Evolutionary conservation across 1,284 basidiomycete species (phyloP), one percentile per base, ranked within the genome.

Genomic region (Microbotryomycetes sp.): DNA sequence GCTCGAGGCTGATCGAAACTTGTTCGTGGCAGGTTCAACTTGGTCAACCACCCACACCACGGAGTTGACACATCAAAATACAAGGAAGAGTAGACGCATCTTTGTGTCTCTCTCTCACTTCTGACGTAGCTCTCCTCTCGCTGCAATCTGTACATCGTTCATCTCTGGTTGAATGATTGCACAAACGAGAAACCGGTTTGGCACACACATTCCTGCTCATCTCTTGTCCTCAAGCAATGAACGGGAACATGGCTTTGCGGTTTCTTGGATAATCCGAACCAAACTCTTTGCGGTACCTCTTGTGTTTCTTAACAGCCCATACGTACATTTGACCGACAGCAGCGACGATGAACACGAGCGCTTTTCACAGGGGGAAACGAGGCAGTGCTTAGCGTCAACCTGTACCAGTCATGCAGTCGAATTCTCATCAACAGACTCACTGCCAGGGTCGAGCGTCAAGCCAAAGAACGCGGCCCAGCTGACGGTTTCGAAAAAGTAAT

Each of bases 221-320:
- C 83, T 21, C 82, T 18, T 23, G n/a, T 4, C 45, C 26, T 57
- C 72, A 84, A 60, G 79, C 77, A 51, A 85, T 70, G 77, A 88
- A 89, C 1, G 91, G 91, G 72, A 92, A 81, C 77, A 94, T 86
- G 51, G 84, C 85, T 76, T 86, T 90, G 75, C 91, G 81, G 51
- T 75, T 76, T 62, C 79, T 80, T 0, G 91, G 90, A 73, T 91
- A 93, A 65, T 87, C 83, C 69, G 84, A 85, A 45, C 90, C 89
- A 72, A 97, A 97, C 76, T 97, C 93, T 74, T 87, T 90, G 80
- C 86, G 91, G 79, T 98, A 98, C 62, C 82, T 82, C 63, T 78
- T 80, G 74, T 97, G 92, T 79, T 97, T 98, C 80, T 93, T 92
- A 50, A 83, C 73, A 13, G 94, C 92, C 96, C 94, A 99, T 13